These are phyloP conservation scores for Zygotorulaspora mrakii DNA, from an alignment of 1,139 yeast species.

Conservation along the genomic window DNA sequence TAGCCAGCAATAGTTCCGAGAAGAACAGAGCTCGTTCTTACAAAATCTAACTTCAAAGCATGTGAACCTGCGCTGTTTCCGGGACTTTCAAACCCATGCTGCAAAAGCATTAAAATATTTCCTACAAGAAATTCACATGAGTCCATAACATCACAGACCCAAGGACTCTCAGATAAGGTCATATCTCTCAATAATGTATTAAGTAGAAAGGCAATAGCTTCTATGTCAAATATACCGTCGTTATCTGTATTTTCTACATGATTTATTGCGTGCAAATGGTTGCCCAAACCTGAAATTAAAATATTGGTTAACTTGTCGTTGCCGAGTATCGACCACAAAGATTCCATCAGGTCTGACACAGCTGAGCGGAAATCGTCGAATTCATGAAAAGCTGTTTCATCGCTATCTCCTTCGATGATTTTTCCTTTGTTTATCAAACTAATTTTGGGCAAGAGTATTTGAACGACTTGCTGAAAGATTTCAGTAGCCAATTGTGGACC, in stretches of 20 bases:
- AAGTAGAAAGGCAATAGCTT: slow-evolving; percentile 64
- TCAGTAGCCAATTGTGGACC: slow-evolving; percentile 29
- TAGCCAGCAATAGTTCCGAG: slow-evolving; percentile 55
- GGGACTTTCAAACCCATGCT: slow-evolving; percentile 26
- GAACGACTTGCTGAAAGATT: slow-evolving; percentile 34
- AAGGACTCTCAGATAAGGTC: slow-evolving; percentile 38
- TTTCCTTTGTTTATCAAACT: slow-evolving; percentile 32
- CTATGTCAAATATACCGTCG: slow-evolving; percentile 49
- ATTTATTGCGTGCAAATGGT: slow-evolving; percentile 13
- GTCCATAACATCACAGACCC: slow-evolving; percentile 40
- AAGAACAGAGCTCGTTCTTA: slow-evolving; percentile 49
- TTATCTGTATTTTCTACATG: slow-evolving; percentile 28
- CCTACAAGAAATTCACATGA: slow-evolving; percentile 27
- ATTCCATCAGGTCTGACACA: slow-evolving; percentile 71
- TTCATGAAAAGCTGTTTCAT: slow-evolving; percentile 40
- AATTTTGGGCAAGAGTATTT: slow-evolving; percentile 35
- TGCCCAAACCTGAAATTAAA: slow-evolving; percentile 45
- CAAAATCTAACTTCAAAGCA: slow-evolving; percentile 29
- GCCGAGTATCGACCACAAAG: slow-evolving; percentile 63
- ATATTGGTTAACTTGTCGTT: slow-evolving; percentile 48
- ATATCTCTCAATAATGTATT: slow-evolving; percentile 46
- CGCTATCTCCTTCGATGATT: slow-evolving; percentile 33
- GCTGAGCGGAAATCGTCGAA: slow-evolving; percentile 67
- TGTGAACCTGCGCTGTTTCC: slow-evolving; percentile 14
- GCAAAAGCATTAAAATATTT: slow-evolving; percentile 31